Evolutionary conservation across 768 basidiomycete genomes (phyloP).

Genomic region (Suillus subalutaceus): DNA sequence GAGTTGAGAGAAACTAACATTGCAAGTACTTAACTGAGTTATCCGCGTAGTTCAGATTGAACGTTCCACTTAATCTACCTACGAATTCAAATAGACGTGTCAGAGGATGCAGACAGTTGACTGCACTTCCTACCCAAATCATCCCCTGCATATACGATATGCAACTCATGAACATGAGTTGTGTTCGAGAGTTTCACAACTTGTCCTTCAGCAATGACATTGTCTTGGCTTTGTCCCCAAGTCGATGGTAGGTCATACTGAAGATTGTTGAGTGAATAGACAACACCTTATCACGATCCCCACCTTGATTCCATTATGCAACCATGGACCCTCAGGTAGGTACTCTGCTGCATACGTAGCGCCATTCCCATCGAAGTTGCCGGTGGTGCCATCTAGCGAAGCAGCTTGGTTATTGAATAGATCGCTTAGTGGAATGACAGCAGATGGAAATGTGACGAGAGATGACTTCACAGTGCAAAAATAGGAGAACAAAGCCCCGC

Average conservation of each 20-base stretch:
- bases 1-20: conserved; percentile 28
- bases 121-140: conserved; percentile 33
- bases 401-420: conserved; percentile 49
- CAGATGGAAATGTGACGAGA: conserved; percentile 35
- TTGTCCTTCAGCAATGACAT: conserved; percentile 48
- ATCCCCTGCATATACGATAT: conserved; percentile 51
- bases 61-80: conserved; percentile 38
- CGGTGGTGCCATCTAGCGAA: conserved; percentile 38
- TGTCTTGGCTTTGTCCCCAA: conserved; percentile 48
- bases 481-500: conserved; percentile 23
- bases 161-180: conserved; percentile 48
- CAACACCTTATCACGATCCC: conserved; percentile 3
- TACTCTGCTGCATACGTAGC: conserved; percentile 44
- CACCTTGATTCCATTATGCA: conserved; percentile 44
- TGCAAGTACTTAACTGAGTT: conserved; percentile 36
- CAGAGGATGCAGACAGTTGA: not conserved
- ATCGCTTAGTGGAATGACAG: conserved; percentile 29
- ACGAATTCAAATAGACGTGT: not conserved
- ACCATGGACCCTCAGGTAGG: conserved; percentile 43
- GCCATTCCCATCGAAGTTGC: conserved; percentile 43
- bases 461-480: conserved; percentile 17
- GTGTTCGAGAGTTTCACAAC: conserved; percentile 34
- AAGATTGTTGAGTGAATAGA: not conserved
- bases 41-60: conserved; percentile 42
- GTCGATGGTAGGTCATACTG: conserved; percentile 46